Base-by-base conservation (phyloP, 345 rosid species). In the Acer campestre region DNA sequence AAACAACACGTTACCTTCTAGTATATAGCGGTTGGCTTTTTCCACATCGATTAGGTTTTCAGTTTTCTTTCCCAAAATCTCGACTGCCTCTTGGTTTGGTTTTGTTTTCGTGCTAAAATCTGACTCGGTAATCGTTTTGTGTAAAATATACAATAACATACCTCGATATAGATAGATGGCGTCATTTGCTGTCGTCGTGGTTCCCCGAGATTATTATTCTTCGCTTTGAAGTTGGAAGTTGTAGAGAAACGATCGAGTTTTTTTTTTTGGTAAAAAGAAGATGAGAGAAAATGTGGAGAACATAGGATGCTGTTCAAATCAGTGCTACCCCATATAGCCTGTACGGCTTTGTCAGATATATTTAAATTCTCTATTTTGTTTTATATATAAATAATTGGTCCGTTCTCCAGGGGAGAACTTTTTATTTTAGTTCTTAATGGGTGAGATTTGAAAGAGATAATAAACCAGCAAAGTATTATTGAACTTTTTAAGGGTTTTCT, bases 261-360 rank as follows among this genome's bases (percentile, higher is more conserved):
- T 16, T 29, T 68, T 75, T 49, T 53, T 56, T 72, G 20, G n/a
- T 58, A 58, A 31, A 14, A 75, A 40, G 35, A 51, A 46, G 22
- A 31, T 27, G 65, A 81, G 22, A 31, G 35, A 65, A 81, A 82
- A 66, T 53, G 35, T 31, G 64, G 64, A 80, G 74, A 77, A 78
- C 90, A 86, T 87, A 80, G 92, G 90, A 82, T 87, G 81, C 94
- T 82, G 89, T 83, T 88, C 85, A 77, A 61, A 78, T 88, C 86
- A 79, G 84, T 79, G 88, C 80, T 80, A 80, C 77, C 77, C 82
- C 79, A 75, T 80, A 76, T 82, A 81, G 86, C 78, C 84, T 83
- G 87, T 77, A 85, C 88, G 83, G 80, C 63, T 46, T 35, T 85
- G 82, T 81, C 86, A 81, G 86, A 82, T 61, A 22, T 53, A 29